Percentiles rank a stretch among this genome's conserved stretches.
These are phyloP conservation scores for Penicillium concentricum DNA, from an alignment of 2,329 filamentous ascomycete species.

Conservation along the genomic window DNA sequence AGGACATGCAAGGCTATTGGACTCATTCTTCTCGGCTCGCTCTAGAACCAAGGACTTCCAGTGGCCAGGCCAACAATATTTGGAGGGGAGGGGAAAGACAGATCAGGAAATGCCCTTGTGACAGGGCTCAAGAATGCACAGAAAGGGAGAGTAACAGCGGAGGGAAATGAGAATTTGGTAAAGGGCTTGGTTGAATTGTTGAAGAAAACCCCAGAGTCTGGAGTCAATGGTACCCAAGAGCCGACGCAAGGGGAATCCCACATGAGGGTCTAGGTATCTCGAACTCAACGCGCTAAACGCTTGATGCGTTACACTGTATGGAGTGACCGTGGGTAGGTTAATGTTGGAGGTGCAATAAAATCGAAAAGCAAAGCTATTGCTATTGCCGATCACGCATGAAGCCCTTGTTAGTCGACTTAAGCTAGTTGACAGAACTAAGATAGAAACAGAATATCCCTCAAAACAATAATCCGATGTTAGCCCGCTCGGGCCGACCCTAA, in stretches of 20 bases:
- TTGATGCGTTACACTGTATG: neutral
- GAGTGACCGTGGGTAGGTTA: neutral
- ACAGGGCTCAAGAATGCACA: conserved; percentile 1
- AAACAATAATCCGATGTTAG: neutral
- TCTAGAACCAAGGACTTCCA: neutral
- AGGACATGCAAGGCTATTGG: neutral
- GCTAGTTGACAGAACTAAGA: neutral
- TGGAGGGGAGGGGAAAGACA: neutral
- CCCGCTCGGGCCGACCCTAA: neutral
- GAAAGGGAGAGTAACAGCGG: neutral
- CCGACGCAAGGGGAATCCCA: conserved; percentile 5
- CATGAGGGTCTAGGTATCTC: neutral
- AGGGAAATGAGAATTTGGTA: neutral
- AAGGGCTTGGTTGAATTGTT: neutral
- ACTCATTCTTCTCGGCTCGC: neutral
- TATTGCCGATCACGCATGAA: neutral
- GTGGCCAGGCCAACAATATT: neutral
- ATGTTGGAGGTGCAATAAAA: no score
- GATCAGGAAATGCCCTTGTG: neutral
- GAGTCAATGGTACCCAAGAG: neutral
- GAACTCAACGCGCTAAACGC: neutral
- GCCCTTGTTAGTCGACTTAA: neutral
- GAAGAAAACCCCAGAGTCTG: neutral
- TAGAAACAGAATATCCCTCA: neutral
- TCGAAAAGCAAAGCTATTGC: neutral